Base-by-base conservation (phyloP, 768 basidiomycete genomes). In the Fibroporia radiculosa region DNA sequence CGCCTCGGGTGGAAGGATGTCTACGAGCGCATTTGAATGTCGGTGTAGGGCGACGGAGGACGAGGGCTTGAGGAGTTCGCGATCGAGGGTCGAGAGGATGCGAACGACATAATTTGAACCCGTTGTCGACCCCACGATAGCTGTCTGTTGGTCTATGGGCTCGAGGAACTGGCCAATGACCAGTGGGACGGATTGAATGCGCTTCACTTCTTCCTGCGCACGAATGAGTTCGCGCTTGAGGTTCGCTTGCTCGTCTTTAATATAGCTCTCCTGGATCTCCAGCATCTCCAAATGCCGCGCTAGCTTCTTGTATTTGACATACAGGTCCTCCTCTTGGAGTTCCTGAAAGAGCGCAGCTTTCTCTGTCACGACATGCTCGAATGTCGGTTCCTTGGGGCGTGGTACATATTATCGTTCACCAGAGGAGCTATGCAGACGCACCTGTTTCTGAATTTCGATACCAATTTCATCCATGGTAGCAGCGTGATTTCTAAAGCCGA, bases 131-230 rank as follows among this genome's bases (percentile, higher is more conserved):
- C 93, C 95, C 16, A 98, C 96, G 53, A 99, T 99, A 49, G 85
- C 92, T 13, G 95, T 92, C 56, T 85, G 82, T 63, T 97, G 90
- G 72, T 99, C 96, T 62, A 99, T 97, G 41, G 96, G 87, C 69
- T 99, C 96, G 27, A 98, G 79, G 71, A 99, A 99, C 65, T 99
- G 96, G 45, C 96, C 96, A 58, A 99, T 99, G 61, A 99, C 96
- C 13, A 99, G 82, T 0, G 96, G 96, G 5, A 99, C 96, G 42
- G 90, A 90, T 68, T 98, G 93, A 62, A 99, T 99, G 47, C 96
- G 88, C 68, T 97, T 96, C 61, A 99, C 96, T 68, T 99, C 96
- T 64, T 99, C 96, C 61, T 99, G 96, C 0, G 96, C 96, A 45
- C 96, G 90, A 54, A 98, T 87, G 49, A 99, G 84, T 66, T 99